Evolutionary conservation across 2,329 filamentous ascomycete species (phyloP), one percentile per base, ranked within the genome.

Genomic region (Colletotrichum eremochloae): DNA sequence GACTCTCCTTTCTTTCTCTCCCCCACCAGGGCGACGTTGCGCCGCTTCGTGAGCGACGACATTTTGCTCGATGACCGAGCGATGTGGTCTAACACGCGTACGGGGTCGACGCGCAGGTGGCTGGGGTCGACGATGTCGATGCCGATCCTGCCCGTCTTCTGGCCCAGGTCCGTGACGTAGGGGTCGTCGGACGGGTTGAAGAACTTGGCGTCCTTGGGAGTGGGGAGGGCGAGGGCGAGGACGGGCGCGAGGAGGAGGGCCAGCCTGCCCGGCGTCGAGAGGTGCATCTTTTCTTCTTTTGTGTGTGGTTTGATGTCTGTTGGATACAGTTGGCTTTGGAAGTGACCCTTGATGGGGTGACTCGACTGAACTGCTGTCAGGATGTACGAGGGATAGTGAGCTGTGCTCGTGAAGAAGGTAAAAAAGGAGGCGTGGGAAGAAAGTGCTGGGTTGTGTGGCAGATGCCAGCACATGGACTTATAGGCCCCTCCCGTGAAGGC

Each of bases 121-220:
- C 14, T 64, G 44, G 60, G 53, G 66, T 72, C 69, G 29, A 72
- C 69, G 5, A 38, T 60, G 48, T 72, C 70, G n/a, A 72, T 67
- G 46, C 70, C 60, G 55, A 72, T 72, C 12, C 18, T 55, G 46
- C 69, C 69, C 52, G 58, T 72, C 9, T 61, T 11, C 14, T 9
- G 1, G 46, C 55, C 55, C 1, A 69, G 60, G 53, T 69, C 63
- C 1, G 20, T n/a, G 11, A 53, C 62, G 31, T n/a, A 2, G 18
- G 40, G 14, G 15, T 53, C 50, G 6, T 2, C 24, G 29, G 38
- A 9, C 29, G 38, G 18, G n/a, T 42, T 3, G 53, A 53, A 42
- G 40, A 61, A 18, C 40, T 63, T 68, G 31, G n/a, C 44, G 60
- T 65, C 70, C 50, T 72, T 72, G 2, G 70, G n/a, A 8, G 42